Evolutionary conservation across 345 rosid species (phyloP).

Genomic region (Melaleuca quinquenervia): DNA sequence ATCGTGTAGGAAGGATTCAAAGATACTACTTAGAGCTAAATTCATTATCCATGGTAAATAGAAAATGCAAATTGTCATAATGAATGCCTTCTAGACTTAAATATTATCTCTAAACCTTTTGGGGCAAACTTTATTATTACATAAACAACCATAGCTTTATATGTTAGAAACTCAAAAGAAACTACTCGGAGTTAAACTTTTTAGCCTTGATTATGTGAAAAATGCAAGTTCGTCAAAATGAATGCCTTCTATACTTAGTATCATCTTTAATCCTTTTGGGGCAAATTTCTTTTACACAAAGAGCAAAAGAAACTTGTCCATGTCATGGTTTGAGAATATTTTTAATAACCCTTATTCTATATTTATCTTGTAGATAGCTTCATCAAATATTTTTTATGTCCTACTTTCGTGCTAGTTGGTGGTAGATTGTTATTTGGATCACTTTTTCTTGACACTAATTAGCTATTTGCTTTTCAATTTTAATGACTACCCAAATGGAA

Average conservation of each 20-base stretch:
- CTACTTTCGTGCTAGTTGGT: background rate
- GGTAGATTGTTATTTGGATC: background rate
- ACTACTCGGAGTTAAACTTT: background rate
- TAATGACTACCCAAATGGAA: slow-evolving; percentile 96
- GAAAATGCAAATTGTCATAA: background rate
- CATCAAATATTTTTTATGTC: background rate
- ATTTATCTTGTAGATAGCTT: background rate
- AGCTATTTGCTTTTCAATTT: slow-evolving; percentile 85
- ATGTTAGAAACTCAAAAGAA: background rate
- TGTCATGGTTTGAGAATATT: background rate
- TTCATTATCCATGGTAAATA: background rate
- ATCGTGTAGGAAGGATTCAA: background rate
- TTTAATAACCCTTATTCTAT: background rate
- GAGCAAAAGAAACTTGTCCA: background rate
- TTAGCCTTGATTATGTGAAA: background rate
- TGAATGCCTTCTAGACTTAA: background rate
- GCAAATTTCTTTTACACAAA: background rate
- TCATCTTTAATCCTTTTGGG: background rate
- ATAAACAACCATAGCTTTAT: background rate
- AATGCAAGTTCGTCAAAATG: background rate
- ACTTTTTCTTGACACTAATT: slow-evolving; percentile 33
- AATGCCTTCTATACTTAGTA: background rate
- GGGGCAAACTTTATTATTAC: background rate
- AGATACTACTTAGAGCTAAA: background rate
- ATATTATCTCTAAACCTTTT: background rate